A percentile compares a stretch with the other conserved stretches of the same genome.
Conservation (phyloP, 805 yeast species). For the Priceomyces castillae region DNA sequence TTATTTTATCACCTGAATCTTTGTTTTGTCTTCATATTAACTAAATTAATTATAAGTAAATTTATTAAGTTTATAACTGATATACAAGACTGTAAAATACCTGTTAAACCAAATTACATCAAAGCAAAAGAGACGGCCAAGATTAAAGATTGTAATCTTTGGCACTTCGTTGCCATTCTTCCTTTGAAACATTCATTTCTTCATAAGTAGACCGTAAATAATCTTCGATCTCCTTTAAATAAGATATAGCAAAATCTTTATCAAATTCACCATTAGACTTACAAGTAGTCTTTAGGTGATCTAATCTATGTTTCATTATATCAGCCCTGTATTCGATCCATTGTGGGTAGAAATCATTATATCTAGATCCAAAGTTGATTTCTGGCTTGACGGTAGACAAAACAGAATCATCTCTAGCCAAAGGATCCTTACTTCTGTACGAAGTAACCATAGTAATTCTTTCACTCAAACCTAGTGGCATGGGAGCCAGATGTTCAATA, state of each 20-base stretch:
- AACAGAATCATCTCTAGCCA: slow-evolving; percentile 28
- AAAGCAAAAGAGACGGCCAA: no score
- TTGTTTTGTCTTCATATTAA: not conserved
- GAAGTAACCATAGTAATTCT: slow-evolving; percentile 45
- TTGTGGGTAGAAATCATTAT: slow-evolving; percentile 34
- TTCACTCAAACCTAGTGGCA: slow-evolving; percentile 32
- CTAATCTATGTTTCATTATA: slow-evolving; percentile 23
- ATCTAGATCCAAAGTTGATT: slow-evolving; percentile 32
- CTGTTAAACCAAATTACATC: no score
- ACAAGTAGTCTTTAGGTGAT: slow-evolving; percentile 16
- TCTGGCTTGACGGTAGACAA: slow-evolving; percentile 40
- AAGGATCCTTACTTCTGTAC: slow-evolving; percentile 32
- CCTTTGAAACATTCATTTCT: slow-evolving; percentile 24
- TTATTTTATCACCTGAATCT: not conserved
- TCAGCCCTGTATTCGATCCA: slow-evolving; percentile 34
- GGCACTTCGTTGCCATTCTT: slow-evolving; percentile 13
- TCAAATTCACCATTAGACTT: slow-evolving; percentile 20
- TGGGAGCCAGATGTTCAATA: slow-evolving; percentile 42
- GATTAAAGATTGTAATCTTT: not conserved
- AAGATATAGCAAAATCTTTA: slow-evolving; percentile 21
- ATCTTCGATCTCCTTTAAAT: slow-evolving; percentile 20
- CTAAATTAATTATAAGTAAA: not conserved
- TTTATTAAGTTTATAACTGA: no score
- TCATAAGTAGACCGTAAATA: slow-evolving; percentile 22
- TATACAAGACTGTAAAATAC: no score